These are phyloP conservation scores for Pseudohalonectria lignicola DNA, from an alignment of 2,329 filamentous ascomycete genomes.

Conservation along the genomic window DNA sequence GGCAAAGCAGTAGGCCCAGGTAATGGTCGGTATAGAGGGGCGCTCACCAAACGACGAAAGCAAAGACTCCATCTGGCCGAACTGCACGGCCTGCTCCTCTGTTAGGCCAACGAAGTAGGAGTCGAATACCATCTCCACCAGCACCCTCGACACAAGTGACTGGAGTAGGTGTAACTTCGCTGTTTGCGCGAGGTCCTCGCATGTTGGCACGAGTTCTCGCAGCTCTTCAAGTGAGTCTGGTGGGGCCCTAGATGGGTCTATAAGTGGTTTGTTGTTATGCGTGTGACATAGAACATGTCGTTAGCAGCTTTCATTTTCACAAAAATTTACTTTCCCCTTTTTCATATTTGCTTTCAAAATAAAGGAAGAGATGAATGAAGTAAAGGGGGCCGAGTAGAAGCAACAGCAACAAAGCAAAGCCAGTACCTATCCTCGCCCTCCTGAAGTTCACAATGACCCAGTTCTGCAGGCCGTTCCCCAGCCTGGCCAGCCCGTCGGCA, in stretches of 20 bases:
- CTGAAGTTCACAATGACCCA: conserved; percentile 64
- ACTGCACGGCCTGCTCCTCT: conserved; percentile 36
- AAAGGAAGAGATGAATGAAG: too few species aligned
- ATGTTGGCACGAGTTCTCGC: conserved; percentile 42
- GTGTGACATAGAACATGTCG: neutral
- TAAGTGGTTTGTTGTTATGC: neutral
- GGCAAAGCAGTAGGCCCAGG: too few species aligned
- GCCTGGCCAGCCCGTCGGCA: conserved; percentile 45
- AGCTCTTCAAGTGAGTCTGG: conserved; percentile 30
- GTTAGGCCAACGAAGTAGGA: conserved; percentile 54
- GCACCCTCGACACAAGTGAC: conserved; percentile 45
- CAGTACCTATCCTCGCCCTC: conserved; percentile 42
- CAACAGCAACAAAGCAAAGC: too few species aligned
- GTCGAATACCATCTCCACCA: conserved; percentile 51
- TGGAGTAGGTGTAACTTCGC: conserved; percentile 53
- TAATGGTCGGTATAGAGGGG: too few species aligned
- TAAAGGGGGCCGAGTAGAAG: too few species aligned
- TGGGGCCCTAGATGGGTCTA: conserved; percentile 32
- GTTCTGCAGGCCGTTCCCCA: conserved; percentile 61
- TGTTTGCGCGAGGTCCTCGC: conserved; percentile 38
- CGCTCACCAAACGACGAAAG: conserved; percentile 29
- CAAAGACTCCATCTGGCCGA: conserved; percentile 36
- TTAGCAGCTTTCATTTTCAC: neutral
- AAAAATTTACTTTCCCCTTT: too few species aligned
- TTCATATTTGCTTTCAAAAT: too few species aligned